phyloP scores from a whole-genome alignment of 106 monocot genomes.

The Dactylorhiza incarnata region DNA sequence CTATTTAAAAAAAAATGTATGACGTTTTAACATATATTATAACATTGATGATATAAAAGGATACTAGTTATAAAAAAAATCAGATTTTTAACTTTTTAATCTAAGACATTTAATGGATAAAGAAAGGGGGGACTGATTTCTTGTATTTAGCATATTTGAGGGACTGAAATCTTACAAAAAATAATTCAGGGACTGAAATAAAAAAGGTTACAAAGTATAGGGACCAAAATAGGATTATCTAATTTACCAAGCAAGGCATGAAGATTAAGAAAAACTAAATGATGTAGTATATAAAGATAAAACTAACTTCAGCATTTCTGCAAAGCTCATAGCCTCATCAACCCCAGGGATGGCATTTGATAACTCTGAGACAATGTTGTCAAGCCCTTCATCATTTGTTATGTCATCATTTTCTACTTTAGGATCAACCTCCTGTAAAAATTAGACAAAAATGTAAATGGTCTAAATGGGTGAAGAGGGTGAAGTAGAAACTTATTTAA shows the following conservation, averaged over 20 bases:
- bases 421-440: constrained; percentile 80
- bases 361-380: constrained; percentile 78
- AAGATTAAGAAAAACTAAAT: background rate
- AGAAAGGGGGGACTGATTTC: too few species aligned
- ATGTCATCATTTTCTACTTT: constrained; percentile 89
- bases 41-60: too few species aligned
- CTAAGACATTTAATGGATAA: too few species aligned
- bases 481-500: background rate
- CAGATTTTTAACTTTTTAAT: too few species aligned
- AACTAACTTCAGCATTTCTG: constrained; percentile 93
- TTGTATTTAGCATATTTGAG: too few species aligned
- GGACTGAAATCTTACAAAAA: too few species aligned
- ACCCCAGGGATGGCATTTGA: constrained; percentile 96
- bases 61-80: too few species aligned
- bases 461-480: background rate
- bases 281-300: background rate
- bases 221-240: background rate
- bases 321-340: constrained; percentile 98
- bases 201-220: too few species aligned
- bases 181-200: too few species aligned
- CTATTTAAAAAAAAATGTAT: too few species aligned
- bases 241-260: background rate
- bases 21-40: too few species aligned
- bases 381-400: constrained; percentile 60
- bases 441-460: background rate